phyloP scores from a whole-genome alignment of 1,284 basidiomycete genomes.

The Coniferiporia weirii region DNA sequence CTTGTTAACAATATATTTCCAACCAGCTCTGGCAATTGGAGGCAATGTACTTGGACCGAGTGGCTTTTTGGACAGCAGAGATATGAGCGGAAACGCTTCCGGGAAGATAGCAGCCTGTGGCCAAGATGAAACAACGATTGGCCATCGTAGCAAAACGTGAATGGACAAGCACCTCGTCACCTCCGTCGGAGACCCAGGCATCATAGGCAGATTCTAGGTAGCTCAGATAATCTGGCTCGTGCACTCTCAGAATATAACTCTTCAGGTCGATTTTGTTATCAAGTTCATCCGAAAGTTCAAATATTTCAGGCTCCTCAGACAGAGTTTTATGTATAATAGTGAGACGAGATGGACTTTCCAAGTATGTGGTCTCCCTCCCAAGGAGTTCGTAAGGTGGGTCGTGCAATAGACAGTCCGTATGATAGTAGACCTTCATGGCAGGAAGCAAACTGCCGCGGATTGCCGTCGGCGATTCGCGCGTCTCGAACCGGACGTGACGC shows the following conservation, averaged over 20 bases:
- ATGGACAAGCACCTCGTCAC: constrained; percentile 24
- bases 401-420: constrained; percentile 25
- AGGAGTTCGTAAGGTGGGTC: constrained; percentile 31
- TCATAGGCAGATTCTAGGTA: constrained; percentile 30
- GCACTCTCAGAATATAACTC: constrained; percentile 22
- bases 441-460: neutral
- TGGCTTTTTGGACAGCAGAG: constrained; percentile 16
- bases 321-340: constrained; percentile 26
- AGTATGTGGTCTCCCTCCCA: constrained; percentile 28
- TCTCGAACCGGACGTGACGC: too few relatives aligned
- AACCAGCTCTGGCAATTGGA: constrained; percentile 30
- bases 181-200: constrained; percentile 30
- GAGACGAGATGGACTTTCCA: constrained; percentile 30
- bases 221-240: constrained; percentile 26
- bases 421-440: constrained; percentile 16
- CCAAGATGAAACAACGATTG: neutral
- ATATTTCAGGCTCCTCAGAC: constrained; percentile 15
- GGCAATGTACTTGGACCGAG: constrained; percentile 9
- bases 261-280: constrained; percentile 19
- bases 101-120: constrained; percentile 29
- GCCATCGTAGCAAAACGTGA: neutral
- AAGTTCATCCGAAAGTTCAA: constrained; percentile 22
- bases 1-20: constrained; percentile 9
- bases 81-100: constrained; percentile 29
- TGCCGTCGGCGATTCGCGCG: too few relatives aligned